Base-by-base conservation (phyloP, 352 stramenopile species). In the Lagenidium sp. region DNA sequence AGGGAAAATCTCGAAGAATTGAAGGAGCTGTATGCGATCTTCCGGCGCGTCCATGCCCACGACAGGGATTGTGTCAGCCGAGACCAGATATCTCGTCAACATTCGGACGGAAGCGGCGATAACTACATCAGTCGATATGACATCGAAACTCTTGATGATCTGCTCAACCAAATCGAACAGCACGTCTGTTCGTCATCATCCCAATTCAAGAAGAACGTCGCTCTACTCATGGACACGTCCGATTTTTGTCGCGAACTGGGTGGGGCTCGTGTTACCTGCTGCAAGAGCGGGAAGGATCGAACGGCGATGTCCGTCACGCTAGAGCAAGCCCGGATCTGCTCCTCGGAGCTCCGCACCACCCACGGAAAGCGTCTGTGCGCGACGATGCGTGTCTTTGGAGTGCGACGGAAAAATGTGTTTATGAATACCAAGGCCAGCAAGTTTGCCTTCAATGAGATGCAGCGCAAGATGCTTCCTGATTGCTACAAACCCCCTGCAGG, bases 271-370 rank as follows among this genome's bases (percentile, higher is more conserved):
- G 70, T 95, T n/a, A 96, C 96, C 13, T 98, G 96, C 69, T 99
- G 95, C 63, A 99, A 99, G 63, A 96, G 75, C 52, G 94, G 94
- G 13, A 99, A 99, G 58, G 94, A 99, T 64, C 83, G 95, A 38
- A 99, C 95, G 22, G 94, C 91, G 18, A 99, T 99, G 95, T 96
- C 95, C 35, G 82, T 98, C 21, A 98, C 94, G 22, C 79, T 97
- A 26, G 96, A 98, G 58, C 83, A 98, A 44, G 67, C 71, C 15
- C 67, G 77, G 22, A 58, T 89, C 20, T 68, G 74, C 38, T 78
- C 59, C 18, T 60, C 60, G 12, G 71, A 82, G 41, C 53, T 87
- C 2, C 63, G 78, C 22, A 67, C 73, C 2, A 66, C 72, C 6
- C 68, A 85, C 43, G 60, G 59, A 24, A 63, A 73, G 44, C 56